Evolutionary conservation across 1,284 basidiomycete genomes (phyloP).

Genomic region (Moesziomyces sp.): DNA sequence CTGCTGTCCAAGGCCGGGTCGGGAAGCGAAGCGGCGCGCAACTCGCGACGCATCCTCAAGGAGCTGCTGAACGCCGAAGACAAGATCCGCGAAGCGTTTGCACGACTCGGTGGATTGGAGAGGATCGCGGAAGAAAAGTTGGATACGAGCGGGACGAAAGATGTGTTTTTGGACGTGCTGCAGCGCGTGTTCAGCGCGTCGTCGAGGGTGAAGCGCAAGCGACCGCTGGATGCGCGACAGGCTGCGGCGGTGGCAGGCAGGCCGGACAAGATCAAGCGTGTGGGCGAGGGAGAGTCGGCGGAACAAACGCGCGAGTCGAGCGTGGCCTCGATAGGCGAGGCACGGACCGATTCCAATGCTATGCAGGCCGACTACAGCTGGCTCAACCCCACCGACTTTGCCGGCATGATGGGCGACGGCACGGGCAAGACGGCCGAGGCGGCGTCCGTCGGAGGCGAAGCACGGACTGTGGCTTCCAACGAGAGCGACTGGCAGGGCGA

Average conservation of each 20-base stretch:
- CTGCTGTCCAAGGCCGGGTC: constrained; percentile 39
- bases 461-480: constrained; percentile 17
- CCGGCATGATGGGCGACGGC: constrained; percentile 4
- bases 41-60: constrained; percentile 43
- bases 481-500: constrained; percentile 40
- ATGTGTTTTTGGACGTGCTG: constrained; percentile 42
- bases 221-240: constrained; percentile 7
- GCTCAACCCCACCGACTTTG: constrained; percentile 16
- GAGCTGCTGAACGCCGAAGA: constrained; percentile 38
- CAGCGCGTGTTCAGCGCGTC: constrained; percentile 22
- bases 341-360: background rate
- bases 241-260: background rate
- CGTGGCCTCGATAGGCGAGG: constrained; percentile 11
- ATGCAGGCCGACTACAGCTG: constrained; percentile 28
- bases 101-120: constrained; percentile 28
- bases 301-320: constrained; percentile 32
- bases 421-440: constrained; percentile 8
- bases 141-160: constrained; percentile 35
- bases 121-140: constrained; percentile 33
- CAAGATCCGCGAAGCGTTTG: constrained; percentile 36
- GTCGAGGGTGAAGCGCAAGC: constrained; percentile 26
- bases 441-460: constrained; percentile 17
- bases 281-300: constrained; percentile 8
- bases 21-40: constrained; percentile 43
- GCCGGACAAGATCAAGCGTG: constrained; percentile 14